Base-by-base conservation (phyloP, 768 basidiomycete species). In the Podaxis sp. region DNA sequence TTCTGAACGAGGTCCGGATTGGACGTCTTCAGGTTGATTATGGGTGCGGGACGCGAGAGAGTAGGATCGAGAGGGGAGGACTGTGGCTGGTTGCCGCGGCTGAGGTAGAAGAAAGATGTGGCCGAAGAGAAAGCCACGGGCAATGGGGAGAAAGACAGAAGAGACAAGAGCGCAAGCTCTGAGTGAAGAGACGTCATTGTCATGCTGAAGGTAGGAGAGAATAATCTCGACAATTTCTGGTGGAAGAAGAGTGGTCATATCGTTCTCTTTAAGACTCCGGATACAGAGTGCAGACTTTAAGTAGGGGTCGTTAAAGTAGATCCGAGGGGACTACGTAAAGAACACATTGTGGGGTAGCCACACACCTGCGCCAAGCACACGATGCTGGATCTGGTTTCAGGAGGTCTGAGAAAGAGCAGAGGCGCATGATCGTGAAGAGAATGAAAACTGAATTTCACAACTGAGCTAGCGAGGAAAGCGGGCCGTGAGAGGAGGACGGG, bases 51-150 rank as follows among this genome's bases (percentile, higher is more conserved):
- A 26, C n/a, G 44, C 57, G 12, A 48, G 57, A 38, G 57, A 59
- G 48, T 19, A 59, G 3, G 57, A 59, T 4, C 57, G 44, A 24
- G 49, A 0, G 8, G 49, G 4, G 26, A 51, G 49, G 22, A 9
- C 33, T 7, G 30, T 38, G 8, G 54, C 54, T 36, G 44, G 44
- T 4, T 59, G 57, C 38, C 52, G 60, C 11, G 52, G 52, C 3
- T 12, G 26, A n/a, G 61, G 61, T 3, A 62, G 52, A 9, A 62
- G 53, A 36, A 48, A 54, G 52, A 62, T 53, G 17, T 62, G 61
- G 36, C 26, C 19, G 17, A 62, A 62, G n/a, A 55, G 53, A 48
- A 48, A 39, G 30, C 28, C n/a, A 30, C 53, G 61, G 11, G 61
- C 53, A 19, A 55, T 28, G 5, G 42, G 42, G 42, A 55, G 42